Evolutionary conservation across 139 green algal species (phyloP).

Genomic region (Chlamydomonas sp.): DNA sequence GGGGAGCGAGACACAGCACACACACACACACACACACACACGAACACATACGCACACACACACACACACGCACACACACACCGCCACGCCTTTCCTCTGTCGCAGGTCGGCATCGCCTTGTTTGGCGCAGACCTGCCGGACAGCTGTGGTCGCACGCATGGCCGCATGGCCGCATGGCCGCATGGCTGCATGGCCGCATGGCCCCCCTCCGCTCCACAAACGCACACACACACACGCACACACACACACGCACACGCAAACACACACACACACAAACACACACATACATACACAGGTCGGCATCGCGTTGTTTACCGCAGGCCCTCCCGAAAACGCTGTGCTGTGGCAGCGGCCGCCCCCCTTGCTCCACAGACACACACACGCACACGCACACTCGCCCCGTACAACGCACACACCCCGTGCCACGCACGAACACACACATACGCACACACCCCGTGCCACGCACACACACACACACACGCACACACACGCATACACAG

Average conservation of each 20-base stretch:
- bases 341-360: no score
- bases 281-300: not conserved
- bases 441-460: not conserved
- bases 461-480: constrained; percentile 5
- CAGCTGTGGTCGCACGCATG: no score
- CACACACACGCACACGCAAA: not conserved
- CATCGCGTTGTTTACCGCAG: no score
- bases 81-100: no score
- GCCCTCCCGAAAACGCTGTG: no score
- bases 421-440: no score
- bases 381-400: not conserved
- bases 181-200: no score
- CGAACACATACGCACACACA: not conserved
- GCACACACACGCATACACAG: constrained; percentile 8
- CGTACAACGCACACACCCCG: not conserved
- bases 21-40: constrained; percentile 9
- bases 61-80: constrained; percentile 6
- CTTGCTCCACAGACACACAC: not conserved
- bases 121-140: no score
- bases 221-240: not conserved
- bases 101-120: no score
- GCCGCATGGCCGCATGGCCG: no score
- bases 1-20: not conserved
- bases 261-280: not conserved
- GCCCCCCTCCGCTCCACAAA: no score